Conservation (phyloP, 176 grass and related monocot genomes). For the Luzula sylvatica region DNA sequence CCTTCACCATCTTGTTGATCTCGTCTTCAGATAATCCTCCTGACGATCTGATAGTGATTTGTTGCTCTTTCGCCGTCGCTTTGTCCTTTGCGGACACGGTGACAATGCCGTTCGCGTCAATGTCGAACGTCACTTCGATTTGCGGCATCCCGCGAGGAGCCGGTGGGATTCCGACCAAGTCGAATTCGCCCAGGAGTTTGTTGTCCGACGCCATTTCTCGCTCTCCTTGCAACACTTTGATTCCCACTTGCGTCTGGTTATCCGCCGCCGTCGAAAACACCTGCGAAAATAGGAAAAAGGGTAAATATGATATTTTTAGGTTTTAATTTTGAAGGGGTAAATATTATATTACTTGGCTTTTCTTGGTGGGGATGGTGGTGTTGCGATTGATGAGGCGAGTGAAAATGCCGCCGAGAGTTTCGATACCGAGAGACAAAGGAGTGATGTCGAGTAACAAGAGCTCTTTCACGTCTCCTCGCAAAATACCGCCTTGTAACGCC, state of each 20-base stretch:
- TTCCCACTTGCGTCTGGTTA: conserved; percentile 67
- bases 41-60: conserved; percentile 65
- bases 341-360: conserved; percentile 36
- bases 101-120: conserved; percentile 71
- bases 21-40: conserved; percentile 61
- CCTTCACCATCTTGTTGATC: conserved; percentile 70
- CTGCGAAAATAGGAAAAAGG: conserved; percentile 17
- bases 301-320: background rate
- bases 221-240: conserved; percentile 65
- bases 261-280: conserved; percentile 67
- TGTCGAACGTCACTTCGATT: conserved; percentile 71
- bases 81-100: conserved; percentile 73
- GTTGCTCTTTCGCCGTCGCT: conserved; percentile 58
- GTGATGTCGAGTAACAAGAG: conserved; percentile 64
- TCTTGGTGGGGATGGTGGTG: conserved; percentile 74
- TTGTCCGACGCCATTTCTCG: conserved; percentile 68
- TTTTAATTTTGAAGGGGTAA: background rate
- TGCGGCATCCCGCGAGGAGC: conserved; percentile 59
- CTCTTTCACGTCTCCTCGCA: conserved; percentile 79
- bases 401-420: conserved; percentile 72
- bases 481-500: conserved; percentile 65
- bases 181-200: conserved; percentile 69
- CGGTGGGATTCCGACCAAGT: conserved; percentile 67
- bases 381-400: conserved; percentile 71
- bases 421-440: conserved; percentile 67